A percentile compares a stretch with the other conserved stretches of the same genome.
These are phyloP conservation scores for Bonnemaisonia californica DNA, from an alignment of 31 red algal genomes.

Conservation along the genomic window DNA sequence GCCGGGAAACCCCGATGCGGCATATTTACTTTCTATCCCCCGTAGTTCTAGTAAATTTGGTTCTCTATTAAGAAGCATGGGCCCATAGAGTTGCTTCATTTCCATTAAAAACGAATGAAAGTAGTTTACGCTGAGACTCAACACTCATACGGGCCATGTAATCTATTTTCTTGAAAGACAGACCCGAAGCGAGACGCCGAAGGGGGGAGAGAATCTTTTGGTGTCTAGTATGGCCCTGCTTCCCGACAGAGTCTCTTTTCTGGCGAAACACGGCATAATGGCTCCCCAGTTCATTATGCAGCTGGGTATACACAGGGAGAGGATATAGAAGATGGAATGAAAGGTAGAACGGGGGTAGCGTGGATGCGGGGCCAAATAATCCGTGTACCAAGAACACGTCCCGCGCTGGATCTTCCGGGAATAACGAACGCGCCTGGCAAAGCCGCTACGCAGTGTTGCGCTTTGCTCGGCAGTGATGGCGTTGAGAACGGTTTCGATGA, in stretches of 20 bases:
- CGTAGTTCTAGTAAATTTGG: background rate
- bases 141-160: conserved; percentile 15
- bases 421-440: no score
- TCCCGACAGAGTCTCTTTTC: background rate
- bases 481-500: no score
- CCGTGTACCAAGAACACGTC: background rate
- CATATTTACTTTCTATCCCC: background rate
- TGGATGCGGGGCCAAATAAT: background rate
- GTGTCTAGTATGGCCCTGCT: background rate
- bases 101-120: background rate
- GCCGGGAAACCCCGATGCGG: conserved; percentile 1
- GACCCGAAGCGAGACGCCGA: conserved; percentile 20
- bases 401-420: no score
- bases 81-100: conserved; percentile 1
- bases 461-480: no score
- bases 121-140: conserved; percentile 11
- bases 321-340: conserved; percentile 13
- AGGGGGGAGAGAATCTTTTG: conserved; percentile 20
- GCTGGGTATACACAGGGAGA: background rate
- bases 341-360: background rate
- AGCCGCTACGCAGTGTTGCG: no score
- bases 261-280: background rate
- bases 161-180: conserved; percentile 33
- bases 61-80: conserved; percentile 1
- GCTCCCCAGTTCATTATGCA: background rate